Evolutionary conservation across 225 moss, liverwort and hornwort genomes (phyloP).

Genomic region (Climacium dendroides): DNA sequence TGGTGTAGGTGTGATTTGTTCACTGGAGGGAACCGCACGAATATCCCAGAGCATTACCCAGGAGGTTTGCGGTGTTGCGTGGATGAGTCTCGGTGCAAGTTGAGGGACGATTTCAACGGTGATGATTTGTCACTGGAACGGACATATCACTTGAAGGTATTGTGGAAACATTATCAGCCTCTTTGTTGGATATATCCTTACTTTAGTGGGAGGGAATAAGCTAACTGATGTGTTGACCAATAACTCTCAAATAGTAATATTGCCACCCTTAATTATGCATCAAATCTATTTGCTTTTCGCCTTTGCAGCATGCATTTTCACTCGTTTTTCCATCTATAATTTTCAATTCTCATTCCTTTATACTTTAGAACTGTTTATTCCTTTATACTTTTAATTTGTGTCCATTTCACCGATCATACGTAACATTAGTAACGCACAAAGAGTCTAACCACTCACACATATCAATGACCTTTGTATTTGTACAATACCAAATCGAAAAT

Average conservation of each 20-base stretch:
- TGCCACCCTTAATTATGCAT: too few relatives aligned
- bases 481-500: too few relatives aligned
- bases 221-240: too few relatives aligned
- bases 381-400: background rate
- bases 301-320: background rate
- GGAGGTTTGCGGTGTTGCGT: constrained; percentile 28
- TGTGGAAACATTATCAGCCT: background rate
- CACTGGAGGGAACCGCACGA: background rate
- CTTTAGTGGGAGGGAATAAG: background rate
- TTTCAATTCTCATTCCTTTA: background rate
- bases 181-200: background rate
- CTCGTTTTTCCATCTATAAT: background rate
- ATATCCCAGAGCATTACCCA: background rate
- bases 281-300: background rate
- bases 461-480: too few relatives aligned
- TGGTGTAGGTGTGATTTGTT: constrained; percentile 27
- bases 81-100: constrained; percentile 22
- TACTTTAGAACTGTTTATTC: too few relatives aligned
- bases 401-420: background rate
- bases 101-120: constrained; percentile 10
- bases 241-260: too few relatives aligned
- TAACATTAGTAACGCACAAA: too few relatives aligned
- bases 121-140: background rate
- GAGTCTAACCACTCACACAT: background rate
- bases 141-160: constrained; percentile 14